Base-by-base conservation (phyloP, 2,329 filamentous ascomycete genomes). In the Fonsecaea nubica region DNA sequence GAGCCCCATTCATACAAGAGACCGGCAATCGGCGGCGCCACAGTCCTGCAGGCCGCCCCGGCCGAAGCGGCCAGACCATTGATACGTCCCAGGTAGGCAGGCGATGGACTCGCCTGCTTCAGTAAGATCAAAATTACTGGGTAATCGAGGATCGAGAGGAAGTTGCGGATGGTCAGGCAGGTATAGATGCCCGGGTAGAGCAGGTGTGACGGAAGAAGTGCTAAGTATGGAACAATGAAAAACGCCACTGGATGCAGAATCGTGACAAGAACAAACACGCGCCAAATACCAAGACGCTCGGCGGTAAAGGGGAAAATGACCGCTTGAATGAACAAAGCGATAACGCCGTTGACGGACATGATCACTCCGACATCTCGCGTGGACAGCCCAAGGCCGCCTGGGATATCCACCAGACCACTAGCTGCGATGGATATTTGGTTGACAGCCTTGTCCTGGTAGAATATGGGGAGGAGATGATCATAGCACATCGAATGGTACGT, bases 401-500 rank as follows among this genome's bases (percentile, higher is more conserved):
- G 76, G 9, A 86, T 86, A 74, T 85, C 84, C 48, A 91, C 81
- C 77, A 80, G 71, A 79, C 84, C 72, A 30, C 74, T 68, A 21
- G 72, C 68, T 1, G 72, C 67, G 30, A 79, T 70, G 5, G 80
- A 76, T 50, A 80, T 77, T 54, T 81, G 75, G 32, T 78, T 76
- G 68, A 79, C 80, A 35, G 86, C 85, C 48, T 88, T 84, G 73
- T 97, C 93, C 77, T 97, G 93, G 59, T 97, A 87, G 79, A 97
- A 97, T 66, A 97, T 97, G 7, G 93, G 93, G 62, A 97, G 84
- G 0, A 97, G 85, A 76, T 96, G 92, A 75, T 97, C 94, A 78
- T 92, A 97, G 0, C 91, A 93, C 93, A 97, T 97, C 42, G 90
- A 92, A 79, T 97, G 93, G 76, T 96, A 72, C 4, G 92, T 95